These are phyloP conservation scores for Diversispora epigaea DNA, from an alignment of 192 early-diverging fungal species.

Conservation along the genomic window DNA sequence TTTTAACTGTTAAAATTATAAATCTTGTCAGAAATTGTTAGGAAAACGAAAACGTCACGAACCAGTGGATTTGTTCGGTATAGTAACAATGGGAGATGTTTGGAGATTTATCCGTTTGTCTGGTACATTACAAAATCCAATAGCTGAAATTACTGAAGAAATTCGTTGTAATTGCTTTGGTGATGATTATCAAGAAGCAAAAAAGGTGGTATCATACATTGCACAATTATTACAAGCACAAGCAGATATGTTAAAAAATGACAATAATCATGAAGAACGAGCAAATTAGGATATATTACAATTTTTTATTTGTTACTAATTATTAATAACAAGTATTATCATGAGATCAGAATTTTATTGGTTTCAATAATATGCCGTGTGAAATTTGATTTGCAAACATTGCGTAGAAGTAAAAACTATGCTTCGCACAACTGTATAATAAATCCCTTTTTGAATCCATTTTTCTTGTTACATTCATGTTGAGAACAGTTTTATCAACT, in stretches of 20 bases:
- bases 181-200: not conserved
- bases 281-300: too few species aligned
- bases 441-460: too few species aligned
- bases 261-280: not conserved
- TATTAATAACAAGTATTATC: too few species aligned
- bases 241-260: conserved; percentile 2
- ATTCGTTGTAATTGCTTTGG: not conserved
- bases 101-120: conserved; percentile 25
- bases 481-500: too few species aligned
- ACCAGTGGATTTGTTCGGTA: conserved; percentile 8
- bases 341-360: too few species aligned
- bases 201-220: not conserved
- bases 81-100: conserved; percentile 16
- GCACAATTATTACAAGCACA: conserved; percentile 1
- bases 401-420: too few species aligned
- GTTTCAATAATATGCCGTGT: too few species aligned
- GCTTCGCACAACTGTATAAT: too few species aligned
- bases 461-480: too few species aligned
- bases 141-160: conserved; percentile 8
- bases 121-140: not conserved
- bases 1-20: conserved; percentile 4
- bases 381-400: too few species aligned
- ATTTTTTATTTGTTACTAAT: too few species aligned
- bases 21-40: conserved; percentile 1
- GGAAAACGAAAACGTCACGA: conserved; percentile 22